phyloP scores from a whole-genome alignment of 768 basidiomycete species.

The Neoboletus brunneissimus region DNA sequence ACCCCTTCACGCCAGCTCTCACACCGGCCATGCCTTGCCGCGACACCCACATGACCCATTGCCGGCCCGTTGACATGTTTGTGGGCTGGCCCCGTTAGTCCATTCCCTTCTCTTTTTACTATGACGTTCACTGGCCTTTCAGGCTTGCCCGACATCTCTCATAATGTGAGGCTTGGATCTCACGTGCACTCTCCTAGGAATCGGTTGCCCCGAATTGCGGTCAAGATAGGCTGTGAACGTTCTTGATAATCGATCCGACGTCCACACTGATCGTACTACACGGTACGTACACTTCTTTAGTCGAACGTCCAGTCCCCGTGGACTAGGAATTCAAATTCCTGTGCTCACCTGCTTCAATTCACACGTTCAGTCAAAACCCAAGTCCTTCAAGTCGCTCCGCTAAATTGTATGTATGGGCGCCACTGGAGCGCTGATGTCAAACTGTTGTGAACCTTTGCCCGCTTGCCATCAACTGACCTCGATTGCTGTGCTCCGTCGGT shows the following conservation, averaged over 20 bases:
- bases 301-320: constrained; percentile 4
- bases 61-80: constrained; percentile 1
- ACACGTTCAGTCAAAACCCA: constrained; percentile 11
- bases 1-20: constrained; percentile 14
- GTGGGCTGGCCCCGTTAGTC: background rate
- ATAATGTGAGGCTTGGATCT: background rate
- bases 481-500: constrained; percentile 19
- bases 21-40: constrained; percentile 30
- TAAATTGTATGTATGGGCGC: background rate
- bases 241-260: constrained; percentile 10
- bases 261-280: background rate
- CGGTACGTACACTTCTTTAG: constrained; percentile 4
- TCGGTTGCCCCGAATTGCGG: background rate
- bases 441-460: background rate
- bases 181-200: background rate
- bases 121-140: background rate
- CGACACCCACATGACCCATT: background rate
- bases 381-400: background rate
- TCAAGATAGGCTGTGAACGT: background rate
- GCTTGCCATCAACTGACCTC: constrained; percentile 1
- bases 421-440: constrained; percentile 1
- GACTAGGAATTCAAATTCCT: constrained; percentile 13
- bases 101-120: background rate
- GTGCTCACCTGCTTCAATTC: constrained; percentile 9
- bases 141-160: background rate